Evolutionary conservation across 2,329 filamentous ascomycete genomes (phyloP).

Genomic region (Coniella lustricola): DNA sequence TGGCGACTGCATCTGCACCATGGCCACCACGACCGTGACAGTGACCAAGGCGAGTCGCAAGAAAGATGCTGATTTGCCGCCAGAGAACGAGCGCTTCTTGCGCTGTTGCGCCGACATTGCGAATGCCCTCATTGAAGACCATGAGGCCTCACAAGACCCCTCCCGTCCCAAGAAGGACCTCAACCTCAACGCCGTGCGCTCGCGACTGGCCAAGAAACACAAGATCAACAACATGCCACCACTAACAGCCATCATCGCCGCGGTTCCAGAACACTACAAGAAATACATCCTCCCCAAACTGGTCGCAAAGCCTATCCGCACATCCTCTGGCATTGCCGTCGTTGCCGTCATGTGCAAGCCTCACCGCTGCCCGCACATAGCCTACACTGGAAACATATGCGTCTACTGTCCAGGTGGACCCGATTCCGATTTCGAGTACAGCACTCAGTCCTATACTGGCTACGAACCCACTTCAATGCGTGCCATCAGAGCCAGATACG

Average conservation of each 20-base stretch:
- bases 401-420: slow-evolving; percentile 97
- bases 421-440: slow-evolving; percentile 98
- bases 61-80: slow-evolving; percentile 65
- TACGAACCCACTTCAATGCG: slow-evolving; percentile 99
- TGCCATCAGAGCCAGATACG: slow-evolving; percentile 91
- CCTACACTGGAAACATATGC: slow-evolving; percentile 97
- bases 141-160: slow-evolving; percentile 71
- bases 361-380: slow-evolving; percentile 93
- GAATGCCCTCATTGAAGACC: slow-evolving; percentile 87
- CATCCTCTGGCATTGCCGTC: slow-evolving; percentile 93
- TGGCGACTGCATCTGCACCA: slow-evolving; percentile 7
- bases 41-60: slow-evolving; percentile 63
- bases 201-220: slow-evolving; percentile 89
- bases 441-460: slow-evolving; percentile 96
- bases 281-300: slow-evolving; percentile 97
- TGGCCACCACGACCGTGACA: slow-evolving; percentile 35
- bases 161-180: slow-evolving; percentile 73
- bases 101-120: slow-evolving; percentile 94
- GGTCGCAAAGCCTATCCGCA: slow-evolving; percentile 93
- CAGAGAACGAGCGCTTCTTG: slow-evolving; percentile 91
- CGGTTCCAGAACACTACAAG: slow-evolving; percentile 98
- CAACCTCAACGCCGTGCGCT: slow-evolving; percentile 83
- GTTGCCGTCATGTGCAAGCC: slow-evolving; percentile 99
- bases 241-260: slow-evolving; percentile 92
- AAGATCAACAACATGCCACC: slow-evolving; percentile 81